These are phyloP conservation scores for Rhododendron ovatum DNA, from an alignment of 148 eudicot species.

Conservation along the genomic window DNA sequence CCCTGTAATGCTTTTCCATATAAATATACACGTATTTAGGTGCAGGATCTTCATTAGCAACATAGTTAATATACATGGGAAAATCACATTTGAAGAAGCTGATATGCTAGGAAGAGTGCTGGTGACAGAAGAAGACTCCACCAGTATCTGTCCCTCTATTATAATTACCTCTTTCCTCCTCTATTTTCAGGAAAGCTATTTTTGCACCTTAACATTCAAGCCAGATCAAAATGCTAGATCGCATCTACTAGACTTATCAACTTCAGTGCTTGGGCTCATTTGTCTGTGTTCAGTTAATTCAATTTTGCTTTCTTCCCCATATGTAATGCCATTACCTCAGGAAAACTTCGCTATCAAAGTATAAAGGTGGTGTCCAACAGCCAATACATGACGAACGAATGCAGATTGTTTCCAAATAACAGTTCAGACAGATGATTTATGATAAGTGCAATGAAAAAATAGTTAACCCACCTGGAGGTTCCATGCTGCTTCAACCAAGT, in stretches of 20 bases:
- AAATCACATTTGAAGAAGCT: not conserved
- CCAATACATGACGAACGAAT: not conserved
- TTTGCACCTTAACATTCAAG: not conserved
- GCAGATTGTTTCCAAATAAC: not conserved
- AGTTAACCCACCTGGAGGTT: constrained; percentile 69
- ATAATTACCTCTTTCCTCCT: not conserved
- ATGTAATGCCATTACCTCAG: not conserved
- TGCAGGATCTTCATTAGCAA: not conserved
- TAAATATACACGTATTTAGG: not conserved
- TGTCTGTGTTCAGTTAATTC: not conserved
- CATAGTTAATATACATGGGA: not conserved
- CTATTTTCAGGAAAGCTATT: not conserved
- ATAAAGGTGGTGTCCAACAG: not conserved
- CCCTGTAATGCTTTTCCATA: not conserved
- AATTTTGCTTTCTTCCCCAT: not conserved
- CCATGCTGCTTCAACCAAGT: constrained; percentile 99
- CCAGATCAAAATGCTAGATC: not conserved
- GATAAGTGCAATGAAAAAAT: not conserved
- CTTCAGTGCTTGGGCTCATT: not conserved
- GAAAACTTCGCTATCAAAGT: not conserved
- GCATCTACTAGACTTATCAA: not conserved
- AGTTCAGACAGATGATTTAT: not conserved
- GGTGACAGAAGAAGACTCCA: not conserved
- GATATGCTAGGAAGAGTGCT: not conserved
- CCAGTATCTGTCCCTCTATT: not conserved